Percentiles rank a stretch among this genome's conserved stretches.
These are phyloP conservation scores for Brassica balearica DNA, from an alignment of 441 rosid genomes.

Conservation along the genomic window DNA sequence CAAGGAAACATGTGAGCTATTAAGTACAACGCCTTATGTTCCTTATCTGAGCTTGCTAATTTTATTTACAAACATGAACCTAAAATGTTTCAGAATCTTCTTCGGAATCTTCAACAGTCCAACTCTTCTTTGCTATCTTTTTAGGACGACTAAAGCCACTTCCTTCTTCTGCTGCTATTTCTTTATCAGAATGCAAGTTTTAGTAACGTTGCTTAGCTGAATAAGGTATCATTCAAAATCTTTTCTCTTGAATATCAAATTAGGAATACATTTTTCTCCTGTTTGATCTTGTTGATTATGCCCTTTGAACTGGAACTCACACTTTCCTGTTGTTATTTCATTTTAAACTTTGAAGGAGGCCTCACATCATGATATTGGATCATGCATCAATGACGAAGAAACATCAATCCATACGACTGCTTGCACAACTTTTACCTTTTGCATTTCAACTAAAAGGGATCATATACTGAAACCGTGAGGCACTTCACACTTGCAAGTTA, in stretches of 20 bases:
- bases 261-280: conserved; percentile 86
- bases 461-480: conserved; percentile 68
- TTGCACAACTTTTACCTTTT: conserved; percentile 48
- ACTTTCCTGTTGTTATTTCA: conserved; percentile 71
- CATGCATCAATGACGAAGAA: neutral
- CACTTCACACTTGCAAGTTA: conserved; percentile 56
- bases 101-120: conserved; percentile 62
- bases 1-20: conserved; percentile 5
- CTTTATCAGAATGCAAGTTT: conserved; percentile 53
- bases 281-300: conserved; percentile 71
- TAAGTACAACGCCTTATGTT: conserved; percentile 3
- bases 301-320: conserved; percentile 51
- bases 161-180: conserved; percentile 10
- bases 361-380: neutral
- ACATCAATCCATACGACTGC: neutral
- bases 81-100: conserved; percentile 49
- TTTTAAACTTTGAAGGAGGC: neutral
- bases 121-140: conserved; percentile 53
- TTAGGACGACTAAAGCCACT: conserved; percentile 43
- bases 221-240: conserved; percentile 76
- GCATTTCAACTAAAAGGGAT: conserved; percentile 64
- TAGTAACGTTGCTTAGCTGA: conserved; percentile 73
- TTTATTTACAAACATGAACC: conserved; percentile 19
- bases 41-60: conserved; percentile 19
- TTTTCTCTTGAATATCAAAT: conserved; percentile 78